These are phyloP conservation scores for Cicer judaicum DNA, from an alignment of 306 rosid species.

Conservation along the genomic window DNA sequence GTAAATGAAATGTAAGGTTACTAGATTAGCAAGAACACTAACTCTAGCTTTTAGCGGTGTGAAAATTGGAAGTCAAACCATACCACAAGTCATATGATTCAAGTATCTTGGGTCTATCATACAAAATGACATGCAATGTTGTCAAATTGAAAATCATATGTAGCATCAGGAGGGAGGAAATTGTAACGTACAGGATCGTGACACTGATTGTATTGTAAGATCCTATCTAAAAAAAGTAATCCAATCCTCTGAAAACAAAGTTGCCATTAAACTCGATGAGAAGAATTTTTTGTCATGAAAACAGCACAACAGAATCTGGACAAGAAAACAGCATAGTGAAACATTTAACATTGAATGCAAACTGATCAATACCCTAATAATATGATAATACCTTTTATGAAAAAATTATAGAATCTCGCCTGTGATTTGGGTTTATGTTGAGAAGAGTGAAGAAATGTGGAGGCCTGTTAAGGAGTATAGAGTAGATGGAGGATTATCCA, in stretches of 20 bases:
- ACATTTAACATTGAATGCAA: background rate
- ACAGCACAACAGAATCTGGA: too few species aligned
- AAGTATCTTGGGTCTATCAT: background rate
- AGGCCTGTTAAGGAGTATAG: background rate
- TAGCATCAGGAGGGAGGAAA: too few species aligned
- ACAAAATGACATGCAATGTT: background rate
- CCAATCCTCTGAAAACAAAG: background rate
- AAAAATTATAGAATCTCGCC: background rate
- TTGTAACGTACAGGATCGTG: background rate
- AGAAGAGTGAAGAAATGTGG: background rate
- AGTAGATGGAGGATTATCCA: constrained; percentile 6
- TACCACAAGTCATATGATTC: background rate
- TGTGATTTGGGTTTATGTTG: background rate
- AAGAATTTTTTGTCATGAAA: too few species aligned
- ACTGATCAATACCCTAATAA: background rate
- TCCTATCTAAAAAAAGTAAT: background rate
- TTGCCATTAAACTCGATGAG: too few species aligned
- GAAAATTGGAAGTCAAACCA: background rate
- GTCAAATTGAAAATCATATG: background rate
- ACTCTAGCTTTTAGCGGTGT: background rate
- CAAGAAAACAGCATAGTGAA: background rate
- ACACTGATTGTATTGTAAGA: background rate
- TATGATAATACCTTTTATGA: background rate
- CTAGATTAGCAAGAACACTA: background rate
- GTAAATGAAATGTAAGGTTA: background rate